These are phyloP conservation scores for Metschnikowia noctiluminum DNA, from an alignment of 805 yeast genomes.

Conservation along the genomic window DNA sequence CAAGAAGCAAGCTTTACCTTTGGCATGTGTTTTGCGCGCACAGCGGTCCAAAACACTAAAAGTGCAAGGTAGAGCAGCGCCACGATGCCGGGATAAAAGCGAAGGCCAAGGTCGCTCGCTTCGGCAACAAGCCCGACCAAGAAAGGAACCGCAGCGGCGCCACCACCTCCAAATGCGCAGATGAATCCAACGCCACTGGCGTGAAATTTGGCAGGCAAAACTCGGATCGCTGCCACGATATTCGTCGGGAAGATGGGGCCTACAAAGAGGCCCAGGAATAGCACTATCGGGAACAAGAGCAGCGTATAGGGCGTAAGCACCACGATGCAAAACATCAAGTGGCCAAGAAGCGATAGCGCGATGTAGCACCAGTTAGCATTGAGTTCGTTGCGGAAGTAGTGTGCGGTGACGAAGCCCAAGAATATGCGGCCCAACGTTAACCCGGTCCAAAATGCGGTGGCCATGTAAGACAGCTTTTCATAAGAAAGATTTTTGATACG, in stretches of 20 bases:
- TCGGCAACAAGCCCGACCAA: constrained; percentile 51
- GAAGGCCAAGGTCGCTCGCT: constrained; percentile 30
- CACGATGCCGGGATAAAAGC: constrained; percentile 31
- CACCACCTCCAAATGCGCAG: constrained; percentile 79
- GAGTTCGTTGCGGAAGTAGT: constrained; percentile 45
- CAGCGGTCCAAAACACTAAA: constrained; percentile 24
- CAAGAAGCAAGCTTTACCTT: constrained; percentile 1
- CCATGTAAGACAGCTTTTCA: constrained; percentile 41
- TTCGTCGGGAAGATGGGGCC: constrained; percentile 67
- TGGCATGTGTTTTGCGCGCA: constrained; percentile 3
- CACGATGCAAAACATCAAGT: constrained; percentile 26
- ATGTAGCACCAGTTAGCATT: constrained; percentile 43
- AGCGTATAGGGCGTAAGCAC: constrained; percentile 25
- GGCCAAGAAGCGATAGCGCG: constrained; percentile 27
- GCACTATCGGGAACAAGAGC: constrained; percentile 34
- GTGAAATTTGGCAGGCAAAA: constrained; percentile 58
- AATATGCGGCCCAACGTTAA: constrained; percentile 47
- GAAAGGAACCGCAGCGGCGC: constrained; percentile 75
- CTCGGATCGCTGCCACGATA: constrained; percentile 58
- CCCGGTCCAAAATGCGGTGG: constrained; percentile 51
- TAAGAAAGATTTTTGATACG: constrained; percentile 39
- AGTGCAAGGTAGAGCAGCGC: constrained; percentile 24
- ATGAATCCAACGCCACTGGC: constrained; percentile 70
- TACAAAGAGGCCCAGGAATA: constrained; percentile 45
- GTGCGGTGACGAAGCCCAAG: constrained; percentile 53